Conservation (phyloP, 2,329 filamentous ascomycete species). For the Lizonia empirigonia region DNA sequence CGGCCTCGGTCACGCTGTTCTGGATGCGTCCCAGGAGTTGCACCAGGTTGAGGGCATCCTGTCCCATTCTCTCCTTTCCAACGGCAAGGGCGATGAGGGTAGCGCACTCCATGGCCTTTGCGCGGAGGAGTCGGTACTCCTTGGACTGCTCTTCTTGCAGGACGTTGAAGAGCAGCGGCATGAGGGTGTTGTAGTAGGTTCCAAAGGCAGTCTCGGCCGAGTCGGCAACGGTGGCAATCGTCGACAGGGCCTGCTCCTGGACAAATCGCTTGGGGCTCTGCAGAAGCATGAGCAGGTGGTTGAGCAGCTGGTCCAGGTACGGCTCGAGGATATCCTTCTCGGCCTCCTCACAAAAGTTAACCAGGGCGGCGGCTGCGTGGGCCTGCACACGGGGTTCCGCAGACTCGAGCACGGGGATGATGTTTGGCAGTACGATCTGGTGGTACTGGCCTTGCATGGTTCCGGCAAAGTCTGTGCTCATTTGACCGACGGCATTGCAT, state of each 20-base stretch:
- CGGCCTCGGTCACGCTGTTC: constrained; percentile 76
- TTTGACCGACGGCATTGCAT: constrained; percentile 98
- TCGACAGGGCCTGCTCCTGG: constrained; percentile 95
- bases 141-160: constrained; percentile 89
- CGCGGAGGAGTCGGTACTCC: constrained; percentile 86
- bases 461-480: constrained; percentile 98
- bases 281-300: constrained; percentile 82
- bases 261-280: constrained; percentile 94
- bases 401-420: constrained; percentile 89
- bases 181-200: constrained; percentile 93
- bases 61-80: constrained; percentile 87
- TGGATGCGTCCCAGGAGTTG: constrained; percentile 88
- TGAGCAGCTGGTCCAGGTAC: constrained; percentile 86
- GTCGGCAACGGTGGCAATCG: constrained; percentile 98
- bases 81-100: constrained; percentile 95
- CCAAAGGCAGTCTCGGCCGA: constrained; percentile 93
- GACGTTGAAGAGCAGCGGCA: constrained; percentile 92
- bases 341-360: constrained; percentile 99
- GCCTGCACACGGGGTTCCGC: constrained; percentile 93
- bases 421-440: constrained; percentile 81
- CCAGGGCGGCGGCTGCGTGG: constrained; percentile 93
- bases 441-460: constrained; percentile 98
- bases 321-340: constrained; percentile 91
- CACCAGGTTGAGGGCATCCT: constrained; percentile 85
- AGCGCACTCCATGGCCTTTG: constrained; percentile 99